Evolutionary conservation across 2,329 filamentous ascomycete species (phyloP), one percentile per base, ranked within the genome.

Genomic region (Apiospora aurea): DNA sequence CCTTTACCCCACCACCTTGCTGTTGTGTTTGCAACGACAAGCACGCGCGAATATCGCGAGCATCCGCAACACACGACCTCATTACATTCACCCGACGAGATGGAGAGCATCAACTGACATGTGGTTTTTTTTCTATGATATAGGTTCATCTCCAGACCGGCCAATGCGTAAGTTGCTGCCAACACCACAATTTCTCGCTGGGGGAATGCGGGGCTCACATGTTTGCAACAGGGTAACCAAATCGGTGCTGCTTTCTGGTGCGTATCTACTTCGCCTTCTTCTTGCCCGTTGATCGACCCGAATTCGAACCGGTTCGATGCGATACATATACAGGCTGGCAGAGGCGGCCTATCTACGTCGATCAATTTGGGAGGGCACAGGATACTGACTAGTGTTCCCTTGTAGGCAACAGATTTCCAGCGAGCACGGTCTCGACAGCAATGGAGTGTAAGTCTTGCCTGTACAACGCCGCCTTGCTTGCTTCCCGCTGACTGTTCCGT

Each of bases 221-320:
- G 72, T 75, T 74, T 76, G 21, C 80, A 74, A 79, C 81, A 98
- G 96, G 96, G 96, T 91, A 99, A 99, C 93, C 96, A 99, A 94
- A 97, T 98, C 81, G 96, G 96, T 96, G 96, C 96, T 90, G 96
- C 96, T 87, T 99, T 99, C 91, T 99, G 96, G 93, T 94, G 91
- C 88, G 77, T 72, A 72, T 73, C 46, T n/a, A 29, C 57, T 41
- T 64, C 57, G 57, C 57, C 34, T n/a, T 71, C 14, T 4, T 44
- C n/a, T 13, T 16, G 21, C 21, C 24, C 64, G 18, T 21, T 4
- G n/a, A 69, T 13, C 51, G 29, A 29, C 24, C 8, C 51, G 38
- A 71, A 69, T 29, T 44, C 71, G 71, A 69, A 38, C 41, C 26
- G 69, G 34, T 61, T 18, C 41, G 43, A 67, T 38, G 49, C 53